A percentile compares a stretch with the other conserved stretches of the same genome.
Evolutionary conservation across 345 rosid species (phyloP).

Genomic region (Cardamine occulta): DNA sequence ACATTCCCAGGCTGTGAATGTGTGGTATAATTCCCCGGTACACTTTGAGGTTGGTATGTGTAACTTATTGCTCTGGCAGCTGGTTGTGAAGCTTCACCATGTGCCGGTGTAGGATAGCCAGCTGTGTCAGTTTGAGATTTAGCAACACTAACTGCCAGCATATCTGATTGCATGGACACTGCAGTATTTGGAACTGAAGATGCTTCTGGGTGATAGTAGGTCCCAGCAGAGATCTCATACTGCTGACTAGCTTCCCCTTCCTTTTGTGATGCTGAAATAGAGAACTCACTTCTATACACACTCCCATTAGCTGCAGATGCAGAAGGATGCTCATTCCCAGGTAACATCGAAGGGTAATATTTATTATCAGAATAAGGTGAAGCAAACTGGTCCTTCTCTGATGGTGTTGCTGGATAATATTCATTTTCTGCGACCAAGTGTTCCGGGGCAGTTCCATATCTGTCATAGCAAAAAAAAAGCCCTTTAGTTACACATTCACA

Average conservation of each 20-base stretch:
- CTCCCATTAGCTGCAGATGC: constrained; percentile 35
- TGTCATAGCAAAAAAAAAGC: constrained; percentile 29
- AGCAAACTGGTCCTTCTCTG: constrained; percentile 37
- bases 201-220: constrained; percentile 26
- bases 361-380: constrained; percentile 37
- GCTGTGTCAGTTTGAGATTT: constrained; percentile 25
- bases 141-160: constrained; percentile 28
- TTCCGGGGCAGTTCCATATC: constrained; percentile 42
- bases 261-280: constrained; percentile 39
- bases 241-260: constrained; percentile 41
- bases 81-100: constrained; percentile 33
- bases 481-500: constrained; percentile 11
- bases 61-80: constrained; percentile 36
- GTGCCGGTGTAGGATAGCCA: constrained; percentile 20
- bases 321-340: constrained; percentile 32
- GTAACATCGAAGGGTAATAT: constrained; percentile 26
- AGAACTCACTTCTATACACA: constrained; percentile 31
- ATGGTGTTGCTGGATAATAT: constrained; percentile 28
- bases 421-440: constrained; percentile 36
- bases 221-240: constrained; percentile 29
- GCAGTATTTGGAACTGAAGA: constrained; percentile 24
- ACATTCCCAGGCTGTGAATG: constrained; percentile 37
- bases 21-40: constrained; percentile 3
- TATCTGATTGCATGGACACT: constrained; percentile 22
- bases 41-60: constrained; percentile 30